phyloP scores from a whole-genome alignment of 495 filamentous ascomycete species.

The Pseudevernia furfuracea region DNA sequence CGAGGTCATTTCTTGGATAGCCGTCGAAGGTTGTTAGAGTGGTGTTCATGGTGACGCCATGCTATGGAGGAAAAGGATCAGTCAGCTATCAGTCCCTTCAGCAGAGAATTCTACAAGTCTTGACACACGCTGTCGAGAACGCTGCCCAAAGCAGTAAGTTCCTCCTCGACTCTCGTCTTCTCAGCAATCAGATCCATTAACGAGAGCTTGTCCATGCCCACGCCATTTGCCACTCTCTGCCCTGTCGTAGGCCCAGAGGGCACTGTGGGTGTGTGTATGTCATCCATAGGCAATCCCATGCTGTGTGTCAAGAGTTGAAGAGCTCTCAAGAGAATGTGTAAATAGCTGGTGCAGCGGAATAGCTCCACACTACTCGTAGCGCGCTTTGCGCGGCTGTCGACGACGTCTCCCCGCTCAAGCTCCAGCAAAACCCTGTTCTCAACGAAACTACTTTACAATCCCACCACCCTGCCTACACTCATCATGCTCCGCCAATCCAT shows the following conservation, averaged over 20 bases:
- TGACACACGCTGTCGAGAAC: slow-evolving; percentile 73
- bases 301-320: neutral
- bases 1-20: slow-evolving; percentile 86
- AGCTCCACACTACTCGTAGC: slow-evolving; percentile 10
- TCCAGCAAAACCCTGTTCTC: slow-evolving; percentile 11
- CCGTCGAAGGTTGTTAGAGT: slow-evolving; percentile 82
- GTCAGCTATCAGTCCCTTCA: neutral
- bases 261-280: slow-evolving; percentile 68
- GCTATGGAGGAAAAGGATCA: slow-evolving; percentile 43
- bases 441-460: neutral
- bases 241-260: slow-evolving; percentile 62
- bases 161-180: slow-evolving; percentile 76
- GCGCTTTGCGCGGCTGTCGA: slow-evolving; percentile 14
- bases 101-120: neutral
- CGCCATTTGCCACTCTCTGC: slow-evolving; percentile 43
- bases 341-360: neutral
- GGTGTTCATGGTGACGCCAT: slow-evolving; percentile 89
- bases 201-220: slow-evolving; percentile 47
- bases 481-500: slow-evolving; percentile 61
- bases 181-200: slow-evolving; percentile 56
- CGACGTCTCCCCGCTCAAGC: slow-evolving; percentile 16
- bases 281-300: slow-evolving; percentile 53
- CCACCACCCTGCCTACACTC: neutral
- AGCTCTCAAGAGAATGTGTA: neutral
- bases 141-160: slow-evolving; percentile 72